A percentile compares a stretch with the other conserved stretches of the same genome.
These are phyloP conservation scores for Calonectria pauciramosa DNA, from an alignment of 2,329 filamentous ascomycete genomes.

Conservation along the genomic window DNA sequence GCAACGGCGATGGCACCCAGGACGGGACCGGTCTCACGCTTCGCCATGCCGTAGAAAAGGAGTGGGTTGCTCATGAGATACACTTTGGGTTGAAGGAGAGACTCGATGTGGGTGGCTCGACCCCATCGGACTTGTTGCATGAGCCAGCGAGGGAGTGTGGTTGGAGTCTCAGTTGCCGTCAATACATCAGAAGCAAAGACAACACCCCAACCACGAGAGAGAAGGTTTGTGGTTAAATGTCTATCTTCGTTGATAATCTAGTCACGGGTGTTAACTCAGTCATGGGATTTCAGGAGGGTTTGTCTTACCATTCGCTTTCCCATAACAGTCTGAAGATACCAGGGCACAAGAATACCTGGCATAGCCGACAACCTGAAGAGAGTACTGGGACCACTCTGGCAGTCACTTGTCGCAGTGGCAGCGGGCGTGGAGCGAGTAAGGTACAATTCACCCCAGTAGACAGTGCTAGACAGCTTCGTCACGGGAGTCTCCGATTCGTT, in stretches of 20 bases:
- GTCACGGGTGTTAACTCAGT: background rate
- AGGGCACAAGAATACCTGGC: conserved; percentile 41
- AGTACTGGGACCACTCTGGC: conserved; percentile 44
- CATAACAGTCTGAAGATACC: conserved; percentile 42
- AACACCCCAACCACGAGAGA: conserved; percentile 45
- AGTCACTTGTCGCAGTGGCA: conserved; percentile 43
- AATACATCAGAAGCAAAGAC: conserved; percentile 47
- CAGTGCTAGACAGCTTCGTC: conserved; percentile 38
- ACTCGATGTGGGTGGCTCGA: conserved; percentile 44
- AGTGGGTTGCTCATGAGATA: conserved; percentile 43
- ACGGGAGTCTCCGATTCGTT: conserved; percentile 38
- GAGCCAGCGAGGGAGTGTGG: conserved; percentile 42
- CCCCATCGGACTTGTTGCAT: conserved; percentile 44
- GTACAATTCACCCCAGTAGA: conserved; percentile 46
- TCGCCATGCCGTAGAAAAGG: conserved; percentile 43
- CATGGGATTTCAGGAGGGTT: too few relatives aligned
- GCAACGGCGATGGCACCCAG: conserved; percentile 30
- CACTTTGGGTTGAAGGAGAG: conserved; percentile 40
- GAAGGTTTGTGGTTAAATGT: conserved; percentile 45
- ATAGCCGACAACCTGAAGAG: conserved; percentile 40
- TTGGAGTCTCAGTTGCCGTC: conserved; percentile 41
- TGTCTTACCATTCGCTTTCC: conserved; percentile 43
- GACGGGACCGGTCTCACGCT: conserved; percentile 40
- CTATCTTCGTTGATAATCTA: conserved; percentile 46
- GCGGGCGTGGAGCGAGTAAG: conserved; percentile 42